Conservation (phyloP, 371 early-diverging fungal species). For the Actinomucor elegans region DNA sequence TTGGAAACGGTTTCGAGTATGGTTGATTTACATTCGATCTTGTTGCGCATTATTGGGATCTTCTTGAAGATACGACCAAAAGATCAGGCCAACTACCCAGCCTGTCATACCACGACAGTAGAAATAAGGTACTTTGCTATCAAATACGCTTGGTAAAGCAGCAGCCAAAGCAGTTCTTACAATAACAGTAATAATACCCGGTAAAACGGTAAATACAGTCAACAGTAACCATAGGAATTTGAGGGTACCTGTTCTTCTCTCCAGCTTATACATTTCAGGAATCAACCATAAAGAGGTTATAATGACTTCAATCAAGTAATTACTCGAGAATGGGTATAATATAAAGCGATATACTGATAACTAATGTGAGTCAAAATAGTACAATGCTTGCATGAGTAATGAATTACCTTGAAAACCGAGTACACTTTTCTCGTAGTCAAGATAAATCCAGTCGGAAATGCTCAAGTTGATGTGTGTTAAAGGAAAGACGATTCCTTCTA, state of each 20-base stretch:
- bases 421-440: constrained; percentile 2
- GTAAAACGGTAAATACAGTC: constrained; percentile 14
- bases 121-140: not conserved
- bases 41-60: constrained; percentile 7
- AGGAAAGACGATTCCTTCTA: constrained; percentile 8
- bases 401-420: not conserved
- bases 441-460: constrained; percentile 10
- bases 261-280: constrained; percentile 17
- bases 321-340: constrained; percentile 19
- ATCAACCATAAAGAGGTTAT: constrained; percentile 16
- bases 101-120: constrained; percentile 20
- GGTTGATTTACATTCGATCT: constrained; percentile 18
- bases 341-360: constrained; percentile 15
- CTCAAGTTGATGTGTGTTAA: not conserved
- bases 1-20: no score
- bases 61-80: constrained; percentile 20
- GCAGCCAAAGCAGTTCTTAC: not conserved
- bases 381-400: not conserved
- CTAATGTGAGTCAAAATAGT: not conserved
- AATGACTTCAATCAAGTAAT: constrained; percentile 2
- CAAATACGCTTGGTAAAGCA: not conserved
- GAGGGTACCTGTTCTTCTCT: constrained; percentile 17
- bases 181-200: constrained; percentile 9
- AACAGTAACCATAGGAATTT: constrained; percentile 9
- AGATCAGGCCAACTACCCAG: constrained; percentile 25